phyloP scores from a whole-genome alignment of 192 early-diverging fungal genomes.

The Chytriomyces sp. region DNA sequence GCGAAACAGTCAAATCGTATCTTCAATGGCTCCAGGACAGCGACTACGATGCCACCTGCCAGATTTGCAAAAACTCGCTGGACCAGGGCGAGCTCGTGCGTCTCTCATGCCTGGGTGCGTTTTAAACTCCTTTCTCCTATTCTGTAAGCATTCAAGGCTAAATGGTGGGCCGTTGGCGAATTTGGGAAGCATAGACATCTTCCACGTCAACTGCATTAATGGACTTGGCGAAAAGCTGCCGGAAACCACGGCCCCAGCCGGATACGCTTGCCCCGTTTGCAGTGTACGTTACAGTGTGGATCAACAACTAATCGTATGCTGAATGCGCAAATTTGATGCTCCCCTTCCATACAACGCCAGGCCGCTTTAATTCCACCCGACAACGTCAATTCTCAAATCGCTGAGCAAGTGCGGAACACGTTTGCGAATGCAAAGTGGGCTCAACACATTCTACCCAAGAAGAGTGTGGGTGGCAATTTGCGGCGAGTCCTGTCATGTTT shows the following conservation, averaged over 20 bases:
- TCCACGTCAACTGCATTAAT: conserved; percentile 44
- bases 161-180: background rate
- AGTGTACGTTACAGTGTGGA: conserved; percentile 24
- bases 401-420: conserved; percentile 25
- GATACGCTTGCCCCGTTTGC: conserved; percentile 45
- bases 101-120: conserved; percentile 50
- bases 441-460: conserved; percentile 37
- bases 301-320: background rate
- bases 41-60: conserved; percentile 55
- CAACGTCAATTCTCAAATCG: conserved; percentile 27
- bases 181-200: conserved; percentile 39
- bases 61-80: conserved; percentile 42
- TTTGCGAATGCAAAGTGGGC: conserved; percentile 42
- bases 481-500: background rate
- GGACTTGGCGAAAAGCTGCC: conserved; percentile 32
- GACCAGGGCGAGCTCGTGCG: conserved; percentile 44
- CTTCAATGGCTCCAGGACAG: conserved; percentile 61
- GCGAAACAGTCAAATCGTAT: conserved; percentile 50
- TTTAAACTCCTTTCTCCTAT: background rate
- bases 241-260: conserved; percentile 47
- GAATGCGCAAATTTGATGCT: background rate
- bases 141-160: background rate
- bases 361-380: conserved; percentile 41
- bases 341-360: conserved; percentile 14
- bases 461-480: background rate